Evolutionary conservation across 176 grass and related monocot genomes (phyloP), one percentile per base, ranked within the genome.

Genomic region (Poa pratensis): DNA sequence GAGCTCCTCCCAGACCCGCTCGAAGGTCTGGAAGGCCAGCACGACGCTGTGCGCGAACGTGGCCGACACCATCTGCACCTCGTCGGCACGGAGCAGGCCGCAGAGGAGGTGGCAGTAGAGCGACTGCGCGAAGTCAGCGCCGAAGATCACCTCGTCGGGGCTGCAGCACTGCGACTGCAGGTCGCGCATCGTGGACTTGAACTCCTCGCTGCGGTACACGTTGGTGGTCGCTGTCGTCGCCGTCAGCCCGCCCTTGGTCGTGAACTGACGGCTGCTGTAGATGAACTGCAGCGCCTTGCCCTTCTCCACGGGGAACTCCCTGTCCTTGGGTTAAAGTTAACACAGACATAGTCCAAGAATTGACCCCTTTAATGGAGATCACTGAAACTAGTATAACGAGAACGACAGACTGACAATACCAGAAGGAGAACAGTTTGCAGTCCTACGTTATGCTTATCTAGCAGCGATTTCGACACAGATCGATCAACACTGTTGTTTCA

Each of bases 41-140:
- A 97, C 95, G 9, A 95, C 27, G 93, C 95, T 97, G 76, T 97
- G 93, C 1, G 95, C 91, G 86, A 97, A 97, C 15, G 95, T 95
- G 11, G 95, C 89, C 7, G 83, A 97, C 1, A 97, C 86, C 48
- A 90, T 88, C 80, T 91, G 93, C 17, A 97, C 95, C 35, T 97
- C 88, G 73, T 74, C 73, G 19, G 92, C 70, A 54, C 50, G 71
- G 57, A 95, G 78, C 5, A 97, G 89, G 61, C 95, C 95, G 65
- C 92, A 95, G 4, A 97, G 78, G 63, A 97, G 92, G 89, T 97
- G 95, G 87, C 95, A 97, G 84, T 97, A 97, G 65, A 97, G 82
- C 59, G 95, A 93, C 73, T 97, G 88, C 14, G 66, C 45, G 87
- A 97, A 94, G 85, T 97, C 92, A 13, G 88, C 63, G 28, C 87